phyloP scores from a whole-genome alignment of 192 early-diverging fungal genomes.

The Linnemannia hyalina region DNA sequence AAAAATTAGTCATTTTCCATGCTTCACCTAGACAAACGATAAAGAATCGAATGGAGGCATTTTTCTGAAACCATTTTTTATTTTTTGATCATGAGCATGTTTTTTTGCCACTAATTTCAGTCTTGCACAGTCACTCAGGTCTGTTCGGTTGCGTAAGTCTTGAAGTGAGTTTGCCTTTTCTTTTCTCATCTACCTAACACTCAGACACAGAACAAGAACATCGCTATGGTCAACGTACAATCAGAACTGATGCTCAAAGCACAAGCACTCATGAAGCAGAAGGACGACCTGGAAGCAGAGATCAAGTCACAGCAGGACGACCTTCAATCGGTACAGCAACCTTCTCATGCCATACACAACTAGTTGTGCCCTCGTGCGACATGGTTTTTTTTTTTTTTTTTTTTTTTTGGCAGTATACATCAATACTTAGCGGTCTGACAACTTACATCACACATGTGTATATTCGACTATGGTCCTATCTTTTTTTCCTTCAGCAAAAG shows the following conservation, averaged over 20 bases:
- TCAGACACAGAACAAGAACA: background rate
- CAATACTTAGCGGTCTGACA: no score
- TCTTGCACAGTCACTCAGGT: background rate
- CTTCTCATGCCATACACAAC: no score
- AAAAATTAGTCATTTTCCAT: background rate
- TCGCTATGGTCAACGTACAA: slow-evolving; percentile 38
- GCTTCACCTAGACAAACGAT: background rate
- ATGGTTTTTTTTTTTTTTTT: no score
- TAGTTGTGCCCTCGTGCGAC: no score
- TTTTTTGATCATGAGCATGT: background rate
- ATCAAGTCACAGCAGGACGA: slow-evolving; percentile 55
- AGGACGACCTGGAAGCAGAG: slow-evolving; percentile 62
- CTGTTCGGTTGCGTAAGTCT: background rate
- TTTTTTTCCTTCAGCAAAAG: slow-evolving; percentile 51
- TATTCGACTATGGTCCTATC: background rate
- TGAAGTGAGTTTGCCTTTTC: background rate
- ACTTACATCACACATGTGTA: no score
- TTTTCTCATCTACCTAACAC: background rate
- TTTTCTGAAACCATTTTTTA: background rate
- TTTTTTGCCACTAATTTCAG: background rate
- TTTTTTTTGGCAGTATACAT: no score
- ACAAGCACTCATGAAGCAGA: slow-evolving; percentile 60
- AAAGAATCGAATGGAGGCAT: background rate
- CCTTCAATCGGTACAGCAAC: slow-evolving; percentile 41
- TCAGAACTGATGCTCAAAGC: slow-evolving; percentile 50